Evolutionary conservation across 169 alveolate genomes (phyloP).

Genomic region (Plasmodium sp.): DNA sequence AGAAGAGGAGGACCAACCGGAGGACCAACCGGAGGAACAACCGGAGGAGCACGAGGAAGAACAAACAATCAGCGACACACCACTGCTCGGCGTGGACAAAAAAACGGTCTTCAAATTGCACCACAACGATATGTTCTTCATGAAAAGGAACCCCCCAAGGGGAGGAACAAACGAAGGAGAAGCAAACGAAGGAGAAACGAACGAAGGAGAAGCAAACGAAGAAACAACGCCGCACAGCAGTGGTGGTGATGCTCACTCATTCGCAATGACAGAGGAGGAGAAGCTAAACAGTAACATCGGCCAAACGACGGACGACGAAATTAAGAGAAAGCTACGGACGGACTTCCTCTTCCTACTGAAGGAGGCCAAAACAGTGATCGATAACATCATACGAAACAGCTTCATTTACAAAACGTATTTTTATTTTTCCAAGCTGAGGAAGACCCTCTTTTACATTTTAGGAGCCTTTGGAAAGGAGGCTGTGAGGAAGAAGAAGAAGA

Average conservation of each 20-base stretch:
- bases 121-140: background rate
- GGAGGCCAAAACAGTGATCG: constrained; percentile 24
- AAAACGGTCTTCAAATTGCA: constrained; percentile 4
- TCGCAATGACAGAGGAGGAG: background rate
- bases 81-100: background rate
- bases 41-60: background rate
- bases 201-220: background rate
- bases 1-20: background rate
- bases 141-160: background rate
- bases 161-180: background rate
- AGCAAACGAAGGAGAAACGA: background rate
- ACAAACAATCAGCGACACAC: background rate
- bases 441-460: constrained; percentile 27
- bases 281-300: background rate
- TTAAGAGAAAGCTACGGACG: background rate
- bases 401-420: constrained; percentile 11
- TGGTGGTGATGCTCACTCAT: background rate
- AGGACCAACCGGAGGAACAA: background rate
- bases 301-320: background rate
- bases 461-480: constrained; percentile 30
- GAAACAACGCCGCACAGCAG: background rate
- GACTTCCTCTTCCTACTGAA: background rate
- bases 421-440: constrained; percentile 28
- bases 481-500: constrained; percentile 9
- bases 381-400: constrained; percentile 42